These are phyloP conservation scores for Suillus hirtellus DNA, from an alignment of 768 basidiomycete genomes.

Conservation along the genomic window DNA sequence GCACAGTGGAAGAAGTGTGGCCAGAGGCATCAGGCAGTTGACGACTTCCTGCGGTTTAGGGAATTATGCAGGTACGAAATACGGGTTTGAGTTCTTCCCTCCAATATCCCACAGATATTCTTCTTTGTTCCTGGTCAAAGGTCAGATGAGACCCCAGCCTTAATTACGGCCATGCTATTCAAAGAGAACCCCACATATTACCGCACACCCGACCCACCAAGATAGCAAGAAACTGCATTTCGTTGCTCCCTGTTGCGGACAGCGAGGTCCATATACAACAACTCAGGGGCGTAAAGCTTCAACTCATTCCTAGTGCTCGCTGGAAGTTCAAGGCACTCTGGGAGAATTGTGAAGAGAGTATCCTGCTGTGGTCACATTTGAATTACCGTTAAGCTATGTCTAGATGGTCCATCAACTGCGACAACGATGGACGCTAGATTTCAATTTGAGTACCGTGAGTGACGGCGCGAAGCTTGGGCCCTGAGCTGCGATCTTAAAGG, in stretches of 20 bases:
- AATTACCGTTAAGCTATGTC: constrained; percentile 42
- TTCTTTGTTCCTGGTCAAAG: constrained; percentile 42
- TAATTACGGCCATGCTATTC: constrained; percentile 50
- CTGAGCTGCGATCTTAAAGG: constrained; percentile 38
- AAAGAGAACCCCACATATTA: constrained; percentile 43
- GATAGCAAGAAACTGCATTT: constrained; percentile 38
- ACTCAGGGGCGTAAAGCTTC: constrained; percentile 35
- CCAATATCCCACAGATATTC: constrained; percentile 43
- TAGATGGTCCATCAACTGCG: constrained; percentile 26
- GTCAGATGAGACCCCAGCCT: constrained; percentile 19
- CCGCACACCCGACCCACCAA: constrained; percentile 71
- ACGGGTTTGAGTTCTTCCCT: constrained; percentile 37
- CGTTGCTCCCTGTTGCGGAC: constrained; percentile 33
- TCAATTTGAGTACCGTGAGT: constrained; percentile 50
- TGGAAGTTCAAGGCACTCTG: constrained; percentile 17
- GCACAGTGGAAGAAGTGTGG: constrained; percentile 39
- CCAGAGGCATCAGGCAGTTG: constrained; percentile 24
- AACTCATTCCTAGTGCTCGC: constrained; percentile 19
- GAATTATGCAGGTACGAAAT: constrained; percentile 35
- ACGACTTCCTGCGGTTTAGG: constrained; percentile 36
- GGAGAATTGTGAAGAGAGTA: constrained; percentile 41
- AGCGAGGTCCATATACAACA: constrained; percentile 46
- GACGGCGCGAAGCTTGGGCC: constrained; percentile 35
- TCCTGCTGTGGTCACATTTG: constrained; percentile 43
- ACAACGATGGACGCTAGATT: constrained; percentile 52